These are phyloP conservation scores for Williopsis jadinii DNA, from an alignment of 1,139 yeast genomes.

Conservation along the genomic window DNA sequence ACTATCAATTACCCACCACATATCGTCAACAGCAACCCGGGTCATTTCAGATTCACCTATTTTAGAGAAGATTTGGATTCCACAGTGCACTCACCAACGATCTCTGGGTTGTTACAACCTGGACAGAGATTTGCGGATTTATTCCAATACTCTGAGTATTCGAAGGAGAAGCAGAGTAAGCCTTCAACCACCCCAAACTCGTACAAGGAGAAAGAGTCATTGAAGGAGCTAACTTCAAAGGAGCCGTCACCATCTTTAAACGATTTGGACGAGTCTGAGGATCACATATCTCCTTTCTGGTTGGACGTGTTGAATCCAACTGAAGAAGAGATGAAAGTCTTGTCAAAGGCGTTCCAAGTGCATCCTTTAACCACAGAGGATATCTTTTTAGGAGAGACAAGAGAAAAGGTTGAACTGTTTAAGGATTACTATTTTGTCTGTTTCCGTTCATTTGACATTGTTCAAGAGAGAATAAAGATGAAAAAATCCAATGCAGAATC, in stretches of 20 bases:
- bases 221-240: constrained; percentile 6
- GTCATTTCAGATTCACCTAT: constrained; percentile 72
- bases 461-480: constrained; percentile 51
- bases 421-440: constrained; percentile 86
- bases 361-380: constrained; percentile 97
- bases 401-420: constrained; percentile 93
- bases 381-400: constrained; percentile 85
- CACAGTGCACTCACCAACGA: constrained; percentile 84
- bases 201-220: constrained; percentile 9
- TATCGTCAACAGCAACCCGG: constrained; percentile 33
- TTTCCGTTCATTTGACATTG: constrained; percentile 87
- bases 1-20: constrained; percentile 32
- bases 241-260: constrained; percentile 4
- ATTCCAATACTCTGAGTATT: constrained; percentile 35
- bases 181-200: constrained; percentile 4
- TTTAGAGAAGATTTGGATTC: constrained; percentile 85
- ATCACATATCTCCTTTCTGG: constrained; percentile 65
- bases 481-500: constrained; percentile 7
- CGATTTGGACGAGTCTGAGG: neutral
- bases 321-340: constrained; percentile 92
- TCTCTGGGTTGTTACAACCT: constrained; percentile 70
- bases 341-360: constrained; percentile 86
- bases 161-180: constrained; percentile 4
- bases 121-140: constrained; percentile 44
- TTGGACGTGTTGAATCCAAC: constrained; percentile 88